A percentile compares a stretch with the other conserved stretches of the same genome.
Evolutionary conservation across 108 stramenopile genomes (phyloP).

Genomic region (Conticribra guillardii): DNA sequence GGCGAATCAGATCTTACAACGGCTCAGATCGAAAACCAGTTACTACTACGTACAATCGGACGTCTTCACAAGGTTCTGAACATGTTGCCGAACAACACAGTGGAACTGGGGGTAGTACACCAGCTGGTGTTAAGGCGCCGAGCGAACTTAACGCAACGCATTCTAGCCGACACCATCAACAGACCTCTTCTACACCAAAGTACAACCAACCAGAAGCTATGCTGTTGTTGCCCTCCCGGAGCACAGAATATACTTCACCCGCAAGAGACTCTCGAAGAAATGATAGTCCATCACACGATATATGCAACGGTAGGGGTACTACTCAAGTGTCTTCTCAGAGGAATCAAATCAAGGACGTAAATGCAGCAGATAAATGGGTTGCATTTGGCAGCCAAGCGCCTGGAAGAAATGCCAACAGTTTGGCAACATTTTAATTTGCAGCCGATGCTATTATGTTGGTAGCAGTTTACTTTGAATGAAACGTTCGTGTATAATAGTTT

Average conservation of each 20-base stretch:
- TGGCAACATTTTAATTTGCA: background rate
- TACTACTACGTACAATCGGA: background rate
- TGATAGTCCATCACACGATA: background rate
- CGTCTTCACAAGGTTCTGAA: conserved; percentile 3
- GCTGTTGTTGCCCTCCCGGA: background rate
- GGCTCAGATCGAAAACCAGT: background rate
- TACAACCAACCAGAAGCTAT: background rate
- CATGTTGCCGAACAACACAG: too few species aligned
- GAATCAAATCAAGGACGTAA: background rate
- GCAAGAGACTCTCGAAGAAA: background rate
- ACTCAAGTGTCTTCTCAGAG: background rate
- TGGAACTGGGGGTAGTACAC: background rate
- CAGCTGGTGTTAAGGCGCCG: background rate
- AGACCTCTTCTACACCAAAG: background rate
- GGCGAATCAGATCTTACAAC: background rate
- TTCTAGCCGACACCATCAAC: background rate
- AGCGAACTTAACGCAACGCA: background rate
- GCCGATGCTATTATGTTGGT: background rate
- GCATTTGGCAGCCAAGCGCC: background rate
- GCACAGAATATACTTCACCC: background rate
- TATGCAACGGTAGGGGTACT: background rate
- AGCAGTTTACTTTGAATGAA: background rate
- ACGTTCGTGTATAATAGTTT: background rate
- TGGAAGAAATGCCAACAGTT: background rate
- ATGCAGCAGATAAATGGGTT: background rate